Evolutionary conservation across 2,329 filamentous ascomycete species (phyloP), one percentile per base, ranked within the genome.

Genomic region (Ophiostoma angusticollis): DNA sequence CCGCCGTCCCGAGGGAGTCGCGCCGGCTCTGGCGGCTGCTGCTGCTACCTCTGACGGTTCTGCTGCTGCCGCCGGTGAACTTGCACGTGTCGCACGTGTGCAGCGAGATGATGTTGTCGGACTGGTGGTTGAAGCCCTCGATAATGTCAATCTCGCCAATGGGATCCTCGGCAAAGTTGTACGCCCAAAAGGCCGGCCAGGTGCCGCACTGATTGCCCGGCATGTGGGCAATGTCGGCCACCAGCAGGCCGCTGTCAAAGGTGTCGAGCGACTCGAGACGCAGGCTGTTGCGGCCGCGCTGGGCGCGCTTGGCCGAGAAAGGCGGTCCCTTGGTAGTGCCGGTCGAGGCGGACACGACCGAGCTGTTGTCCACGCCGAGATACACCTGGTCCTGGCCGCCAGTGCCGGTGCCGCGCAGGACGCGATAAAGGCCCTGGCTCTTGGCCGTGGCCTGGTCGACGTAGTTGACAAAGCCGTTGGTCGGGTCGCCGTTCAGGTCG

Each of bases 101-200:
- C 39, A 74, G 49, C 34, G 65, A 61, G 58, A 73, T 59, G 31
- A 57, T 53, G 50, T 70, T 68, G 33, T 52, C 47, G 12, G 50
- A 45, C 41, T 64, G 59, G 24, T 52, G 47, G 34, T 68, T 67
- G 39, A 69, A 61, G 21, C 67, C 67, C 52, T 73, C 69, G 45
- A 72, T 65, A 44, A 72, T 68, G 47, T 72, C 68, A 44, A 73
- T 64, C 50, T 72, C 68, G 34, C 67, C 66, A 36, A 62, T 57
- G 19, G 55, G 57, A 17, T 68, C 65, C 64, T 68, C 71, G 42
- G 58, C 49, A 12, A 52, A 49, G 37, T 52, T 53, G 47, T 47
- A 50, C 1, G 45, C 42, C 50, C 51, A 53, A 39, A 65, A 48
- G 0, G 68, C 67, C 23, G 67, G 66, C 68, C 68, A 72, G 11